phyloP scores from a whole-genome alignment of 257 asterid species.

The Gentiana dahurica region DNA sequence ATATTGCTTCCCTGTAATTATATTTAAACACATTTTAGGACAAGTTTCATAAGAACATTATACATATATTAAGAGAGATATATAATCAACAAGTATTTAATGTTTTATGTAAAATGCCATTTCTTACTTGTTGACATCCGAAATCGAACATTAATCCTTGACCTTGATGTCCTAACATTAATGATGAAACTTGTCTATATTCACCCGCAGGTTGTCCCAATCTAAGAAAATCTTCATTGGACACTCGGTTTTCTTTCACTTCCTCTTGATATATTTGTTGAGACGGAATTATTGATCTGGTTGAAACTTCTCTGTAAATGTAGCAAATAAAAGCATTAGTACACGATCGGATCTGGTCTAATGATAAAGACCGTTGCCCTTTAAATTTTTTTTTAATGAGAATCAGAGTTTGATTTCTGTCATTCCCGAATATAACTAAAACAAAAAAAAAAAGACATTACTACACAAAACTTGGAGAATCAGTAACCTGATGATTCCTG shows the following conservation, averaged over 20 bases:
- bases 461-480: neutral
- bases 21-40: no score
- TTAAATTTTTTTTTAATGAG: no score
- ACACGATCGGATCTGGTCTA: neutral
- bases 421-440: no score
- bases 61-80: no score
- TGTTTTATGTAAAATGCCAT: no score
- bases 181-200: constrained; percentile 8
- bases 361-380: neutral
- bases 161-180: constrained; percentile 8
- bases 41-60: no score
- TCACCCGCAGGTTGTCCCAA: constrained; percentile 43
- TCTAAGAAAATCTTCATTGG: constrained; percentile 57
- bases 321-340: constrained; percentile 7
- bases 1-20: no score
- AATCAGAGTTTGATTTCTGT: no score
- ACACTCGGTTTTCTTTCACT: constrained; percentile 14
- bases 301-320: constrained; percentile 38
- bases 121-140: constrained; percentile 31
- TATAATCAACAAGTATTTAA: no score
- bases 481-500: constrained; percentile 18
- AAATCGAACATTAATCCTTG: constrained; percentile 15
- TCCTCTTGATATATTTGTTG: constrained; percentile 11
- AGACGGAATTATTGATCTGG: constrained; percentile 24
- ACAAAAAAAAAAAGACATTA: neutral